Evolutionary conservation across 257 asterid genomes (phyloP), one percentile per base, ranked within the genome.

Genomic region (Anisodus acutangulus): DNA sequence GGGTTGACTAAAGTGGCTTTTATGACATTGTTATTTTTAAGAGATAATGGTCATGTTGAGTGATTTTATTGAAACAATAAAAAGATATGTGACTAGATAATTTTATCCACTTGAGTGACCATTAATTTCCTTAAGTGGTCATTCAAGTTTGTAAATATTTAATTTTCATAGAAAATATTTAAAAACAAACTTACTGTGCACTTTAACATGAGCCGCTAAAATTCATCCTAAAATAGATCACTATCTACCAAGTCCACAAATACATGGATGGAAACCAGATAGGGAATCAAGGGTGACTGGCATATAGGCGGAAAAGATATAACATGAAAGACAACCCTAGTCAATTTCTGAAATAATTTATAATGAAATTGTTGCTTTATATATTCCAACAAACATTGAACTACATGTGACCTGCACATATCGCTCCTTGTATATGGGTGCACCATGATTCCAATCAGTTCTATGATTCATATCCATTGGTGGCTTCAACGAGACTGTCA

Each of bases 231-330:
- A 74, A 12, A 49, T 51, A 74, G 8, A 51, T 49, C n/a, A 72
- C 43, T 22, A 49, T 12, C 43, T 12, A 74, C 43, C 81, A 74
- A 51, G 57, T 22, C 81, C 81, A 49, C 81, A 22, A 51, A 49
- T 51, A 49, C 60, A 22, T 76, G 81, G 63, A 49, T 45, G 2
- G 8, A 76, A 76, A 76, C 63, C 81, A 76, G 81, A n/a, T 74
- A 9, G 58, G 39, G 59, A 22, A 49, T 49, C 45, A 49, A 51
- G 45, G 13, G 62, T 76, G 62, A 76, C 63, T 22, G 58, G 58
- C 22, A 76, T 76, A 64, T 9, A 49, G 2, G 81, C 39, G 37
- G 45, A 76, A 51, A 51, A 3, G 45, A 53, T 17, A 11, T 49
- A 19, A 76, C 13, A 51, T 49, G 62, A 51, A 51, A 7, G 47